Evolutionary conservation across 1,139 yeast genomes (phyloP), one percentile per base, ranked within the genome.

Genomic region (Zygosaccharomyces sapae): DNA sequence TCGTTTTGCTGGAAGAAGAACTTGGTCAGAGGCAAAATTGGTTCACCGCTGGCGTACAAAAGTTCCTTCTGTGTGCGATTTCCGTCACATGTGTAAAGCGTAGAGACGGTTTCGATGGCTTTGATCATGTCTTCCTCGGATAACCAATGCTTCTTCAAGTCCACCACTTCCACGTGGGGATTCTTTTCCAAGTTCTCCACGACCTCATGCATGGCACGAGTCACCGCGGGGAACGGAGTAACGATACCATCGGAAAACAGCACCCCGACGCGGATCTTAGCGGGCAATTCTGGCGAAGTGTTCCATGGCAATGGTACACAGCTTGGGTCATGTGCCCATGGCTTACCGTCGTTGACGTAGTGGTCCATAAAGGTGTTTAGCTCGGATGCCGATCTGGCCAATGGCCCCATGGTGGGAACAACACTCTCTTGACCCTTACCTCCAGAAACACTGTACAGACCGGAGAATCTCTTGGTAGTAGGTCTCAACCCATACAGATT

Each of bases 401-500:
- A 60, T 31, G 89, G 88, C 25, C 88, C 89, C 39, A 74, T 72
- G 24, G 80, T 83, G 2, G 83, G 77, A 47, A 74, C 73, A 43
- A 66, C 55, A 24, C 68, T 62, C 44, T 66, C 69, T 47, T 66
- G 70, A 49, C 73, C 59, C 20, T 61, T 74, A 53, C 81, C 81
- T 13, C 79, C 68, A 19, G 80, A 73, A 33, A 76, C 70, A 43
- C 79, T 76, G 30, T 84, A 82, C 45, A 57, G 52, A 44, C 67
- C 62, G 44, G 84, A 74, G 43, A 81, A 67, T 67, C 90, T 74
- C 62, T 79, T 78, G 3, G 83, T 70, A 5, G 87, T 73, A 37
- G 90, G 90, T 66, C 86, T 77, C 51, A 84, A 71, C 13, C 89
- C 92, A 62, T 71, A 78, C 50, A 77, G 66, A 20, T 88, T 88